Percentiles rank a stretch among this genome's conserved stretches.
phyloP scores from a whole-genome alignment of 2,329 filamentous ascomycete species.

The Boeremia exigua region DNA sequence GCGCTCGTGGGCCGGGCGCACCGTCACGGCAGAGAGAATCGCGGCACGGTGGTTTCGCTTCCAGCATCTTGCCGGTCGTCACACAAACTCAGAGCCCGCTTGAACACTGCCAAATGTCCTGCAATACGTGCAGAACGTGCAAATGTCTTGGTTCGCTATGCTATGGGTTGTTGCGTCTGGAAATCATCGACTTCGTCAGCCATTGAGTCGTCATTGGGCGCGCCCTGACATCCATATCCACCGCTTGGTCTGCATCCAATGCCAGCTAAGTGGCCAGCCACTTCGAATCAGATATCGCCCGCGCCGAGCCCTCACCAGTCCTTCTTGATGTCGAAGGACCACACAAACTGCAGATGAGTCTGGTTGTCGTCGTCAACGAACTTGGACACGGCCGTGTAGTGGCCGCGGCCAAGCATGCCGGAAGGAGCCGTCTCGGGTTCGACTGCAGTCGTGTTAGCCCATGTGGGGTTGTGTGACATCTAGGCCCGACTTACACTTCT shows the following conservation, averaged over 20 bases:
- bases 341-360: slow-evolving; percentile 89
- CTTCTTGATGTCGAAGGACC: slow-evolving; percentile 96
- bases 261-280: slow-evolving; percentile 18
- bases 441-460: slow-evolving; percentile 61
- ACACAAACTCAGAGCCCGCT: slow-evolving; percentile 8
- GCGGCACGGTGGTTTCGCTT: slow-evolving; percentile 54
- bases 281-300: slow-evolving; percentile 2
- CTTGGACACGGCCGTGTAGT: slow-evolving; percentile 87
- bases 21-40: slow-evolving; percentile 51
- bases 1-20: slow-evolving; percentile 57
- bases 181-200: slow-evolving; percentile 33
- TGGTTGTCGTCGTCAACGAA: slow-evolving; percentile 97
- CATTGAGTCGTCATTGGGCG: slow-evolving; percentile 34
- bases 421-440: slow-evolving; percentile 89
- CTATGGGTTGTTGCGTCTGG: slow-evolving; percentile 17
- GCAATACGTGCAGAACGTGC: neutral
- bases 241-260: slow-evolving; percentile 18
- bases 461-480: neutral
- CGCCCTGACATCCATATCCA: slow-evolving; percentile 24
- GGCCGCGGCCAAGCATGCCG: slow-evolving; percentile 86
- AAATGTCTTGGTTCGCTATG: slow-evolving; percentile 19
- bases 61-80: slow-evolving; percentile 20
- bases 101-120: slow-evolving; percentile 11
- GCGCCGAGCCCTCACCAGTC: slow-evolving; percentile 71
- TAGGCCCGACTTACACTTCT: slow-evolving; percentile 74